Evolutionary conservation across 805 yeast species (phyloP).

Genomic region (Huiozyma sinensis): DNA sequence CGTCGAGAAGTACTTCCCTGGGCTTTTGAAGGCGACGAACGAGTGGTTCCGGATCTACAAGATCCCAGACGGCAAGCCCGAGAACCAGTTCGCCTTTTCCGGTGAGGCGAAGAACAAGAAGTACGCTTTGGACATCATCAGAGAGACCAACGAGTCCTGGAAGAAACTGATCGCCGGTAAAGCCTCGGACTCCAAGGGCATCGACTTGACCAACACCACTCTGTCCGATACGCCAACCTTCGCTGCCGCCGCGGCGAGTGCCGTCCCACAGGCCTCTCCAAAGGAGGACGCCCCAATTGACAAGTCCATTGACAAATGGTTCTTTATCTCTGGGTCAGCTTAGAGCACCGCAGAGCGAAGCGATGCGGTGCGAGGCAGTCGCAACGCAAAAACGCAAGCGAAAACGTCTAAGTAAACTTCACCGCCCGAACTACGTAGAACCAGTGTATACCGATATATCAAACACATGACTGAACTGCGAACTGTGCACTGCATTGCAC

Average conservation of each 20-base stretch:
- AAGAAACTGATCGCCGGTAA: constrained; percentile 58
- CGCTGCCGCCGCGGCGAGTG: constrained; percentile 36
- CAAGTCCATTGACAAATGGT: constrained; percentile 96
- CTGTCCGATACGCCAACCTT: constrained; percentile 45
- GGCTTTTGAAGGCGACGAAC: constrained; percentile 83
- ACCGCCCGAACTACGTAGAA: too few relatives aligned
- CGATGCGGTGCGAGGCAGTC: too few relatives aligned
- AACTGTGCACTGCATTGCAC: too few relatives aligned
- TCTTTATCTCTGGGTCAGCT: constrained; percentile 82
- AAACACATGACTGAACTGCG: too few relatives aligned
- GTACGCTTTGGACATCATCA: constrained; percentile 75
- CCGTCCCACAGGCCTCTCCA: constrained; percentile 61
- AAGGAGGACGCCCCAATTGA: constrained; percentile 89
- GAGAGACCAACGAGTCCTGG: constrained; percentile 84
- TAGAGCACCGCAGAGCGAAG: constrained; percentile 3
- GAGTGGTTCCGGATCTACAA: constrained; percentile 99
- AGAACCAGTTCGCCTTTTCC: constrained; percentile 91
- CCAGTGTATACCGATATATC: too few relatives aligned
- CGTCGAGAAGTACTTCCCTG: constrained; percentile 83
- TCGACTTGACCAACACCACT: constrained; percentile 68
- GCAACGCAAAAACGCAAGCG: too few relatives aligned
- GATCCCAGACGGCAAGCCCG: constrained; percentile 96
- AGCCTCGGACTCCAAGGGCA: constrained; percentile 48
- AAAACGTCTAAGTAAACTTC: too few relatives aligned
- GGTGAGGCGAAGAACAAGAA: constrained; percentile 83